A percentile compares a stretch with the other conserved stretches of the same genome.
Conservation (phyloP, 495 filamentous ascomycete species). For the Hypomontagnella submonticulosa region DNA sequence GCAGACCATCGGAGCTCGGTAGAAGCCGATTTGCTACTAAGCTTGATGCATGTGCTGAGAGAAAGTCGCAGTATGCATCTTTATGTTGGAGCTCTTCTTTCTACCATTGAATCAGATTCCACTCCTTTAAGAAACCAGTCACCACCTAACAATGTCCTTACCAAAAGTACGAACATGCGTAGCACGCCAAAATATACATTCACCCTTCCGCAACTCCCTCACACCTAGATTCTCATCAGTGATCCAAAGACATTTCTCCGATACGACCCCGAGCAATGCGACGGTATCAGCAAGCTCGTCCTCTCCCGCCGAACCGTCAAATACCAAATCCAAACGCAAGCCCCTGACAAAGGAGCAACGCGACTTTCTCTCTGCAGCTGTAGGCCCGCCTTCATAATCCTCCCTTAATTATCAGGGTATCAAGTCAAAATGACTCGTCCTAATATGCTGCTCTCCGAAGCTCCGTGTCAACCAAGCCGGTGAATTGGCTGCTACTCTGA, state of each 20-base stretch:
- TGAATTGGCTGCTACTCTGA: conserved; percentile 86
- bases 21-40: too few relatives aligned
- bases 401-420: conserved; percentile 10
- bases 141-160: conserved; percentile 23
- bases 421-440: conserved; percentile 31
- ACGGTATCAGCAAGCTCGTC: conserved; percentile 18
- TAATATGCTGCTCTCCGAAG: conserved; percentile 36
- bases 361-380: conserved; percentile 80
- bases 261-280: conserved; percentile 14
- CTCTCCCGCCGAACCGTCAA: conserved; percentile 20
- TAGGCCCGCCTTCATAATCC: conserved; percentile 47
- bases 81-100: neutral
- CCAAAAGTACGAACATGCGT: conserved; percentile 13
- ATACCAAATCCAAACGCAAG: conserved; percentile 60
- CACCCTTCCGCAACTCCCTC: conserved; percentile 10
- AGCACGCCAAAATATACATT: conserved; percentile 19
- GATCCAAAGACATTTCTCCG: conserved; percentile 20
- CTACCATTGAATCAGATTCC: neutral
- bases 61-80: too few relatives aligned
- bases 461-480: conserved; percentile 92
- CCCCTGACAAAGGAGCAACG: conserved; percentile 76
- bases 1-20: too few relatives aligned
- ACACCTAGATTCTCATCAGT: conserved; percentile 6
- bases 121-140: neutral
- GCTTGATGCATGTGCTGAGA: neutral